Percentiles rank a stretch among this genome's conserved stretches.
These are phyloP conservation scores for Rhizopogon salebrosus DNA, from an alignment of 768 basidiomycete species.

Conservation along the genomic window DNA sequence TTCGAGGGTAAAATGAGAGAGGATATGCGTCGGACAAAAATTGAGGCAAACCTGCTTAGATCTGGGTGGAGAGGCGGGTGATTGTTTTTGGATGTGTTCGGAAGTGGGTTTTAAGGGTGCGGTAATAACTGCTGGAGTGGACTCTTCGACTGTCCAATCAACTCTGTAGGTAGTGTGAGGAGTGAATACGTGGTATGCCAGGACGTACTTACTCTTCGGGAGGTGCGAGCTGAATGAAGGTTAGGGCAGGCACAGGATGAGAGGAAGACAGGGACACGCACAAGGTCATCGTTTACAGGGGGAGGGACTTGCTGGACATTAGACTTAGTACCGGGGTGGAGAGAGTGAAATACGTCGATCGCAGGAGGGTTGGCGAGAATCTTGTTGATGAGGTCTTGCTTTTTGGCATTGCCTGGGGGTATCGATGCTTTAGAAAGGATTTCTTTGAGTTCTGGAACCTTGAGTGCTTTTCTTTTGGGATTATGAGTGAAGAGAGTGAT, in stretches of 20 bases:
- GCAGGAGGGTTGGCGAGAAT: conserved; percentile 51
- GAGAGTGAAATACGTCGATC: conserved; percentile 41
- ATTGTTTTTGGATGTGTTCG: neutral
- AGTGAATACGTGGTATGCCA: neutral
- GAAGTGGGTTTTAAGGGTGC: neutral
- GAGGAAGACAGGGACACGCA: conserved; percentile 5
- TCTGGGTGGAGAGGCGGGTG: neutral
- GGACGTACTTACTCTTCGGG: conserved; percentile 28
- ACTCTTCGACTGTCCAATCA: conserved; percentile 38
- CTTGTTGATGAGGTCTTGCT: conserved; percentile 60
- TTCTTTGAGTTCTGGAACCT: conserved; percentile 64
- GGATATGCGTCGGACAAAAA: neutral
- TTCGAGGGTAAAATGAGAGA: conserved; percentile 3
- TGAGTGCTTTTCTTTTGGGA: conserved; percentile 50
- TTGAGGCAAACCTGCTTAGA: neutral
- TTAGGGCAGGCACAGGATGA: conserved; percentile 1
- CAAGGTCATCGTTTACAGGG: conserved; percentile 23
- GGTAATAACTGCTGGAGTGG: conserved; percentile 7
- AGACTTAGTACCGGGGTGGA: conserved; percentile 27
- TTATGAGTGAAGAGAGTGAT: conserved; percentile 2
- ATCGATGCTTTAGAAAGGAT: conserved; percentile 51
- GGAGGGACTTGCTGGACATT: conserved; percentile 7
- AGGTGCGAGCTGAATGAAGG: conserved; percentile 22
- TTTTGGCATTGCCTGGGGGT: conserved; percentile 54
- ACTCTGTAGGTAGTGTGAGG: conserved; percentile 25